Evolutionary conservation across 768 basidiomycete genomes (phyloP).

Genomic region (Infundibulicybe gibba): DNA sequence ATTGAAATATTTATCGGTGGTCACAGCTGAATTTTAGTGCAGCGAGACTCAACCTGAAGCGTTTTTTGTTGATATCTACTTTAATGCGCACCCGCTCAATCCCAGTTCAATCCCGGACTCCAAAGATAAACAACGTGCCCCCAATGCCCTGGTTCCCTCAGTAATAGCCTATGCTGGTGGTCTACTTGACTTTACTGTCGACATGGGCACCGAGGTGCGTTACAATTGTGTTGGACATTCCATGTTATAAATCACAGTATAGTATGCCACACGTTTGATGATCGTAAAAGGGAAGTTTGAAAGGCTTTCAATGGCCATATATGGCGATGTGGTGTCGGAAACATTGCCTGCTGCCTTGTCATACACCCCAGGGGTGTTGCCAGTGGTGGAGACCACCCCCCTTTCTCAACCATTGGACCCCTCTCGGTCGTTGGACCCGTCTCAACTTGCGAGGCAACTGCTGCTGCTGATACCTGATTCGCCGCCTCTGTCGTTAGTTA

Average conservation of each 20-base stretch:
- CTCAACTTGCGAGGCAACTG: conserved; percentile 55
- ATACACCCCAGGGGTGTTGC: conserved; percentile 41
- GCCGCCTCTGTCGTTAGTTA: conserved; percentile 60
- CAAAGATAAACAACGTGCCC: conserved; percentile 58
- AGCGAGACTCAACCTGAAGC: conserved; percentile 71
- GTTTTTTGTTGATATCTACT: conserved; percentile 72
- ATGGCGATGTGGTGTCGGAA: conserved; percentile 54
- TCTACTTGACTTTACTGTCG: conserved; percentile 59
- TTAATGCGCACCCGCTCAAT: conserved; percentile 62
- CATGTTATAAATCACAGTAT: conserved; percentile 1
- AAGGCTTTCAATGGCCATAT: conserved; percentile 60
- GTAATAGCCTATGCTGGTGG: conserved; percentile 70
- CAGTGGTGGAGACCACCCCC: conserved; percentile 26
- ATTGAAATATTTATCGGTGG: conserved; percentile 3
- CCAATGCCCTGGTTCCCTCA: conserved; percentile 73
- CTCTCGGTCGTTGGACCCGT: conserved; percentile 56
- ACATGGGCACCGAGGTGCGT: conserved; percentile 68
- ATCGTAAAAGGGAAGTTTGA: conserved; percentile 77
- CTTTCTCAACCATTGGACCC: conserved; percentile 57
- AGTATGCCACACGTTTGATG: conserved; percentile 77
- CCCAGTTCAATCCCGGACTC: conserved; percentile 31
- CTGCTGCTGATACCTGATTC: conserved; percentile 58
- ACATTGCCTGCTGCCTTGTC: conserved; percentile 23
- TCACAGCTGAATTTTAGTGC: conserved; percentile 8
- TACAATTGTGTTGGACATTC: background rate